These are phyloP conservation scores for Trichophyton schoenleinii DNA, from an alignment of 2,329 filamentous ascomycete species.

Conservation along the genomic window DNA sequence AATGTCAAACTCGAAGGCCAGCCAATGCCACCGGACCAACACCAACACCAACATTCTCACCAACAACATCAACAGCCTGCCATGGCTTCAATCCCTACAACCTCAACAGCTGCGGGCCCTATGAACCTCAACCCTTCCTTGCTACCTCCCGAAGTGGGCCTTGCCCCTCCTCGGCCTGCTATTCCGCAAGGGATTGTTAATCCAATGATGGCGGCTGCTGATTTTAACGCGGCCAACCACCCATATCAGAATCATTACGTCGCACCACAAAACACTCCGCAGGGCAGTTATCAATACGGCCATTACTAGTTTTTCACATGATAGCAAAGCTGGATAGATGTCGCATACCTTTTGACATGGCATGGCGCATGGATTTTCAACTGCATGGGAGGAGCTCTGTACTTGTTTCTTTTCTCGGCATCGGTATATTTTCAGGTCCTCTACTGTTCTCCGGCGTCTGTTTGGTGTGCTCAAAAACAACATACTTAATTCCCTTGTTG, in stretches of 20 bases:
- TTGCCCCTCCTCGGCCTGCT: constrained; percentile 21
- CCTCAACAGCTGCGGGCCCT: constrained; percentile 5
- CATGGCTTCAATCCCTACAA: neutral
- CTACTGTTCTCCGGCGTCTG: neutral
- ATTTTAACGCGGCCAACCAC: constrained; percentile 66
- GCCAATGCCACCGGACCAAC: constrained; percentile 19
- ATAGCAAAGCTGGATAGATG: neutral
- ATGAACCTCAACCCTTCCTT: constrained; percentile 11
- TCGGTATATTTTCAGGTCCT: neutral
- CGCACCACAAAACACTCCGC: constrained; percentile 46
- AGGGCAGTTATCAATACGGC: constrained; percentile 19
- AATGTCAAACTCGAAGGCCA: constrained; percentile 24
- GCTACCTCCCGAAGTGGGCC: constrained; percentile 16
- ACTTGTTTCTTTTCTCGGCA: neutral
- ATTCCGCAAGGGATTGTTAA: constrained; percentile 47
- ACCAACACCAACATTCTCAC: constrained; percentile 15
- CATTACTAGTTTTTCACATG: constrained; percentile 7
- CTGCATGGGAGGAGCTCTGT: neutral
- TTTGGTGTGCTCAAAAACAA: neutral
- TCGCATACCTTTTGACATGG: neutral
- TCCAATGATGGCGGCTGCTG: constrained; percentile 56
- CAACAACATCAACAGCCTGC: neutral
- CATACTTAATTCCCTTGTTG: neutral
- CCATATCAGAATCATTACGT: constrained; percentile 74
- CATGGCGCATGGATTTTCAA: neutral